Evolutionary conservation across 371 early-diverging fungal genomes (phyloP).

Genomic region (Mucor irregularis): DNA sequence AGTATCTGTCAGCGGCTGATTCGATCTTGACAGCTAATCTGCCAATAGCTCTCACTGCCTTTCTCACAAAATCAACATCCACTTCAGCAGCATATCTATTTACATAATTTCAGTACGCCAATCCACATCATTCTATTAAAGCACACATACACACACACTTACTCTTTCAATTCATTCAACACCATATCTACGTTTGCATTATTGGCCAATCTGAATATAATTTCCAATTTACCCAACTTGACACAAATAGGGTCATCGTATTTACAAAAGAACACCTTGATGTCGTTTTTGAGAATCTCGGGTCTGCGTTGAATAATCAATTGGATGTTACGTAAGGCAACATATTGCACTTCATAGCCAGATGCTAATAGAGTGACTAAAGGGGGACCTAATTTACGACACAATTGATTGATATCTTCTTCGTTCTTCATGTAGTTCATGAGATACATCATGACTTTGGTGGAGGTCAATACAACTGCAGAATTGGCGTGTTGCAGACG

Average conservation of each 20-base stretch:
- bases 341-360: conserved; percentile 92
- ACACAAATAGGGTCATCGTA: conserved; percentile 97
- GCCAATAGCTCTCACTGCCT: conserved; percentile 90
- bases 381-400: conserved; percentile 88
- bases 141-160: conserved; percentile 34
- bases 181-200: conserved; percentile 83
- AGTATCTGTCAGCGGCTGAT: conserved; percentile 80
- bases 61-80: conserved; percentile 95
- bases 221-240: conserved; percentile 90
- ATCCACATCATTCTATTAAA: too few species aligned
- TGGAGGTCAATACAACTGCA: conserved; percentile 90
- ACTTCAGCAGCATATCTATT: conserved; percentile 87
- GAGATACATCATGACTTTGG: conserved; percentile 87
- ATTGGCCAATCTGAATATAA: conserved; percentile 82
- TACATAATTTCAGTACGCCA: too few species aligned
- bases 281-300: conserved; percentile 80
- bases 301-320: conserved; percentile 84
- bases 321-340: conserved; percentile 89
- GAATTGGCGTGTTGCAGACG: conserved; percentile 96
- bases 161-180: conserved; percentile 91
- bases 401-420: conserved; percentile 67
- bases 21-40: conserved; percentile 91
- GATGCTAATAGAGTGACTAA: conserved; percentile 85
- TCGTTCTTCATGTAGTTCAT: conserved; percentile 86
- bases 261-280: conserved; percentile 93